phyloP scores from a whole-genome alignment of 306 rosid species.

The Begonia loranthoides region DNA sequence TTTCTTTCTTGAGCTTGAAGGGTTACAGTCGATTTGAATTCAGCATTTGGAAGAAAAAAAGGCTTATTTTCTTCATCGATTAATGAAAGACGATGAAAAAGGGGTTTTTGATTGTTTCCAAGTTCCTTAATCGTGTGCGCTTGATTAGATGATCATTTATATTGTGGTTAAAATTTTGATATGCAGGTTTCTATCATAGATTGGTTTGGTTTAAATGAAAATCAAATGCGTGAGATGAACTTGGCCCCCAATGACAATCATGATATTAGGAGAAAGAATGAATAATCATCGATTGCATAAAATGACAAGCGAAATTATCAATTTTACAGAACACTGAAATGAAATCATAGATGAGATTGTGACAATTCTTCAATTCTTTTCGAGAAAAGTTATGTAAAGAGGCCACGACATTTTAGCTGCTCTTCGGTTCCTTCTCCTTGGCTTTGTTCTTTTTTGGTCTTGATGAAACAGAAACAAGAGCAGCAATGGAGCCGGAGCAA shows the following conservation, averaged over 20 bases:
- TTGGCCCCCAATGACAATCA: slow-evolving; percentile 25
- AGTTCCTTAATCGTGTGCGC: no score
- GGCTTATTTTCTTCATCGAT: no score
- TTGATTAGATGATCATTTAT: no score
- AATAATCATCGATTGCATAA: slow-evolving; percentile 13
- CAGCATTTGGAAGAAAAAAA: no score
- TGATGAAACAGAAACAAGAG: slow-evolving; percentile 45
- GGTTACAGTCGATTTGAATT: no score
- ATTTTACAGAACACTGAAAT: slow-evolving; percentile 1
- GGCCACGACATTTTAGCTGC: slow-evolving; percentile 15
- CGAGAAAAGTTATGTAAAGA: slow-evolving; percentile 3
- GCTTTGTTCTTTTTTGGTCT: slow-evolving; percentile 28
- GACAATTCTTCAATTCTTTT: slow-evolving; percentile 6
- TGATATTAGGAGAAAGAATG: slow-evolving; percentile 23
- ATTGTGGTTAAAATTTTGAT: slow-evolving; percentile 2
- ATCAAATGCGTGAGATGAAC: slow-evolving; percentile 74
- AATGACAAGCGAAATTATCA: slow-evolving; percentile 14
- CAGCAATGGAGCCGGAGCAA: slow-evolving; percentile 41
- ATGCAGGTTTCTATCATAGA: slow-evolving; percentile 75
- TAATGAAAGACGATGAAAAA: no score
- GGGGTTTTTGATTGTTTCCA: no score
- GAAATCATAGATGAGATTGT: slow-evolving; percentile 6
- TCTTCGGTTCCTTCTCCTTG: slow-evolving; percentile 30
- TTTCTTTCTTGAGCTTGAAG: no score
- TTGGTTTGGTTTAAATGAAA: slow-evolving; percentile 66